phyloP scores from a whole-genome alignment of 2,329 filamentous ascomycete species.

The Phialophora expanda region DNA sequence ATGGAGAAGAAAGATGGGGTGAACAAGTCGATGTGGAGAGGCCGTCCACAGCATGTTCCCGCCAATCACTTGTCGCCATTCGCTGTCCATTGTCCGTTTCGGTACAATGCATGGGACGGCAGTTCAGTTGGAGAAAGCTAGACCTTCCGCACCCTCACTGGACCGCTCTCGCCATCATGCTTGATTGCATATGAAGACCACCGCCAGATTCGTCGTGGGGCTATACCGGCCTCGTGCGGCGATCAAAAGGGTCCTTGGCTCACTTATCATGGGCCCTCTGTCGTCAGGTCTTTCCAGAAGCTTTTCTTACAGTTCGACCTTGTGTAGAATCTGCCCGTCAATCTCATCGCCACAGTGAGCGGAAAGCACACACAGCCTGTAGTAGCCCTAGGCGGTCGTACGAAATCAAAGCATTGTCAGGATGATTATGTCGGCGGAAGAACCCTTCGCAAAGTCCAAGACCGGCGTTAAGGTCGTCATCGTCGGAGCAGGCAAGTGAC shows the following conservation, averaged over 20 bases:
- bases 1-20: conserved; percentile 18
- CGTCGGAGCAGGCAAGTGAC: conserved; percentile 50
- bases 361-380: not conserved
- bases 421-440: conserved; percentile 23
- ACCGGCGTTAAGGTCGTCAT: conserved; percentile 58
- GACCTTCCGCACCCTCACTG: conserved; percentile 13
- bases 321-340: not conserved
- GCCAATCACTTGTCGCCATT: conserved; percentile 24
- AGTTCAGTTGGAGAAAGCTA: conserved; percentile 30
- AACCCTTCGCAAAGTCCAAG: conserved; percentile 52
- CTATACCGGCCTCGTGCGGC: conserved; percentile 14
- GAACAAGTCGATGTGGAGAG: conserved; percentile 24
- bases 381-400: not conserved
- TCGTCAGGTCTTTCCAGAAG: conserved; percentile 6
- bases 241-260: conserved; percentile 16
- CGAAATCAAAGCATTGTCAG: not conserved
- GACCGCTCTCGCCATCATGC: conserved; percentile 11
- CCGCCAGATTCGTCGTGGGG: conserved; percentile 21
- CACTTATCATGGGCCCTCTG: not conserved
- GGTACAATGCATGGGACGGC: conserved; percentile 34
- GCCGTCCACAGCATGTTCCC: conserved; percentile 8
- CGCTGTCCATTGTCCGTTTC: conserved; percentile 32
- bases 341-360: not conserved
- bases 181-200: conserved; percentile 13
- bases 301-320: not conserved